Conservation (phyloP, 371 early-diverging fungal species). For the Apophysomyces trapeziformis region DNA sequence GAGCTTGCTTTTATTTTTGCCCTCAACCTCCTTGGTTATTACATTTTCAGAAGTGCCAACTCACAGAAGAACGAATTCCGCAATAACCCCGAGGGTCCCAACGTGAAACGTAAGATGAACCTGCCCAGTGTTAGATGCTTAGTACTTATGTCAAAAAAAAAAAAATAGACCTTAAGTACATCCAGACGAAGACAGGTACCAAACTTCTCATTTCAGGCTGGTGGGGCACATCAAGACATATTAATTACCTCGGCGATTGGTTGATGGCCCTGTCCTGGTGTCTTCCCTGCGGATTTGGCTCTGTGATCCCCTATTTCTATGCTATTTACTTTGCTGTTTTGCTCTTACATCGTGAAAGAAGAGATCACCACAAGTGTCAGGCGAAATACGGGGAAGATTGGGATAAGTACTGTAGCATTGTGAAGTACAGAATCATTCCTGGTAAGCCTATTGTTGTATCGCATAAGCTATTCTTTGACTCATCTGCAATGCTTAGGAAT, state of each 20-base stretch:
- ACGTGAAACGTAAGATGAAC: slow-evolving; percentile 58
- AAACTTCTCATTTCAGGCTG: slow-evolving; percentile 86
- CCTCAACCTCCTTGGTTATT: slow-evolving; percentile 73
- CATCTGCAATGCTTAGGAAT: slow-evolving; percentile 9
- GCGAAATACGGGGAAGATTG: slow-evolving; percentile 93
- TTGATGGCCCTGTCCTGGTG: slow-evolving; percentile 85
- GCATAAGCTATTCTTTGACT: no score
- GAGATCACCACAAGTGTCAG: slow-evolving; percentile 90
- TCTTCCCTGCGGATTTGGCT: slow-evolving; percentile 66
- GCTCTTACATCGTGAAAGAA: slow-evolving; percentile 84
- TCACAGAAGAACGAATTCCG: slow-evolving; percentile 92
- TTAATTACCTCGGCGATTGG: slow-evolving; percentile 93
- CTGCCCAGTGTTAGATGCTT: neutral
- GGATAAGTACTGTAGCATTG: slow-evolving; percentile 85
- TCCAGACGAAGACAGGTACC: slow-evolving; percentile 80
- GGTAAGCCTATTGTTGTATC: slow-evolving; percentile 27
- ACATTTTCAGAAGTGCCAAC: slow-evolving; percentile 90
- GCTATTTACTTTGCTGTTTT: slow-evolving; percentile 87
- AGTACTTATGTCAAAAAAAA: neutral
- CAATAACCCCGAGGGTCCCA: slow-evolving; percentile 71
- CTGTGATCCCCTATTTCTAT: slow-evolving; percentile 92
- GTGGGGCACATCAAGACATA: slow-evolving; percentile 93
- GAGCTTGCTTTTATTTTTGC: slow-evolving; percentile 57
- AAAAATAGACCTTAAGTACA: slow-evolving; percentile 75
- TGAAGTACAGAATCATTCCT: slow-evolving; percentile 87